Base-by-base conservation (phyloP, 139 green algal species). In the Astrephomene gubernaculifera region DNA sequence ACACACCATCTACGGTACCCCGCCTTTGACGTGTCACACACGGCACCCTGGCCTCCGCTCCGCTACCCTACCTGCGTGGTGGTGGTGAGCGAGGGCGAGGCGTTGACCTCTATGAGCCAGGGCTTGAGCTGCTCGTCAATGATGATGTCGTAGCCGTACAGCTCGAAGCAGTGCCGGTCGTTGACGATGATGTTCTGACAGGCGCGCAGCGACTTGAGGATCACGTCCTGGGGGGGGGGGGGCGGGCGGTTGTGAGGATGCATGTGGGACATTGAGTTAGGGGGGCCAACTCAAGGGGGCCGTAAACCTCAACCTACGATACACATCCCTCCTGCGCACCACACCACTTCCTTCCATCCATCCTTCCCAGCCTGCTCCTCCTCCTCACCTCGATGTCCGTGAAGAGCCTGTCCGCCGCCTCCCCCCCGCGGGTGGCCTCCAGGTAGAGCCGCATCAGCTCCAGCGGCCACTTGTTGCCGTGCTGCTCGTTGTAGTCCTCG, bases 131-230 rank as follows among this genome's bases (percentile, higher is more conserved):
- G 36, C 36, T 79, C 76, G 73, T 95, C 93, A 8, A 97, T 81
- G 36, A 97, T 93, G 65, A 97, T 80, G 74, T 97, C 94, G 76
- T 95, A 96, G 0, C 94, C 94, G 75, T 96, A 97, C 82, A 97
- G 83, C 88, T 73, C 57, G 61, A 95, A 97, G 90, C 93, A 96
- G 76, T 95, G 93, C 2, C 88, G 78, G 87, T 97, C 95, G 81
- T 95, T 94, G 79, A 95, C 94, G 82, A 97, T 95, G 29, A 95
- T 92, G 71, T 89, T 79, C 85, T 94, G 89, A 36, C 85, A 90
- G 36, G 92, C 92, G 71, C 89, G 88, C 49, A 95, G 72, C 5
- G 83, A 90, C 33, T 88, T 71, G 38, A 92, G 43, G 67, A 92
- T 82, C 49, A 90, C 35, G 45, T 54, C 75, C 86, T 79, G 81